Percentiles rank a stretch among this genome's conserved stretches.
Evolutionary conservation across 2,329 filamentous ascomycete species (phyloP).

Genomic region (Scytalidium lignicola): DNA sequence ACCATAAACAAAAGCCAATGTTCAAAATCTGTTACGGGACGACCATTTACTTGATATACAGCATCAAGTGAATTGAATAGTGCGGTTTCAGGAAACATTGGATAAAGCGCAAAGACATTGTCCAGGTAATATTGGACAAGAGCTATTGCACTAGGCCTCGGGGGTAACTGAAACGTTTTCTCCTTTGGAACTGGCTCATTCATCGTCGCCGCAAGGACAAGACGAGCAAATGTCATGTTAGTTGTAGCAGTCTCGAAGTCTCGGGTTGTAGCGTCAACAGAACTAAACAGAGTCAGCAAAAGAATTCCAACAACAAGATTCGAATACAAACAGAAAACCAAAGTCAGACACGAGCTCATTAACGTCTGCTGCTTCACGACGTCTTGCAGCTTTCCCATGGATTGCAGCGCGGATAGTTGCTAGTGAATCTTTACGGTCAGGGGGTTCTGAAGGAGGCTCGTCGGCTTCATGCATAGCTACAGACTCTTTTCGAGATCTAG

Average conservation of each 20-base stretch:
- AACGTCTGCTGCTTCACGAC: slow-evolving; percentile 75
- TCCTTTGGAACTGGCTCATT: slow-evolving; percentile 66
- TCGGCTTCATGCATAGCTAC: slow-evolving; percentile 61
- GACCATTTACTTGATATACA: slow-evolving; percentile 67
- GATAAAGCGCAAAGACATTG: slow-evolving; percentile 74
- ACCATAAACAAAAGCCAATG: slow-evolving; percentile 88
- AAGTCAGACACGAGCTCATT: slow-evolving; percentile 92
- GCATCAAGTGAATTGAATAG: slow-evolving; percentile 76
- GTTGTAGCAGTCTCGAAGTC: slow-evolving; percentile 87
- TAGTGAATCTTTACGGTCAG: slow-evolving; percentile 59
- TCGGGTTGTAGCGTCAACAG: slow-evolving; percentile 88
- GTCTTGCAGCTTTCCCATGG: slow-evolving; percentile 58
- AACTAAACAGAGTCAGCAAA: slow-evolving; percentile 43
- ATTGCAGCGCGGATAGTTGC: slow-evolving; percentile 58
- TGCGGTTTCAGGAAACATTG: slow-evolving; percentile 74
- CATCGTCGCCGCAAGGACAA: slow-evolving; percentile 77
- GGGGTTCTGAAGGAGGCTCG: slow-evolving; percentile 30
- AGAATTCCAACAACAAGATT: neutral
- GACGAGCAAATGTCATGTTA: slow-evolving; percentile 86
- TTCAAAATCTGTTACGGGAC: slow-evolving; percentile 60
- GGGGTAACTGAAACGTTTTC: slow-evolving; percentile 59
- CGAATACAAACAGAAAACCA: slow-evolving; percentile 67
- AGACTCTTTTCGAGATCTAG: slow-evolving; percentile 65
- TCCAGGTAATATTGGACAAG: slow-evolving; percentile 80
- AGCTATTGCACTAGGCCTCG: slow-evolving; percentile 60